Evolutionary conservation across 169 alveolate genomes (phyloP), one percentile per base, ranked within the genome.

Genomic region (Cryptosporidium bovis): DNA sequence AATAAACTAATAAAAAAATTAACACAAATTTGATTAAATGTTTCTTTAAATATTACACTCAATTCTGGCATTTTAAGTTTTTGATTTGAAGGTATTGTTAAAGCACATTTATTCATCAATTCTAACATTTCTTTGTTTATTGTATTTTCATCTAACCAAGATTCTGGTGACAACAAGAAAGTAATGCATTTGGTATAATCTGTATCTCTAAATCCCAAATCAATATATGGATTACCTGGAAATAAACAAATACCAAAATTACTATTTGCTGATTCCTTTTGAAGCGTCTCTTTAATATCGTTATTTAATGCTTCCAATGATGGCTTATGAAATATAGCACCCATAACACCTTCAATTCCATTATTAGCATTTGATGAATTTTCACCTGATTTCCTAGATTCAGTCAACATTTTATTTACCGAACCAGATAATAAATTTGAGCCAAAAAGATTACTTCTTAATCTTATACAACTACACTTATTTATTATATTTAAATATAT

Each of bases 171-270:
- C 20, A 24, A 46, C 34, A 77, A 46, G 12, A 34, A 44, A 16
- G 27, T 40, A 2, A 34, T 58, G 46, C 87, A 77, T 60, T 77
- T 77, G 7, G 0, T 2, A 40, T 77, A 77, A 27, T 77, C 29
- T 18, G 64, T n/a, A 34, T 56, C 87, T 77, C 87, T 77, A 20
- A 18, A 77, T 15, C 71, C 87, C 24, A 77, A 50, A 27, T 56
- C 58, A n/a, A 77, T 31, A 62, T 77, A 77, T 58, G 71, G 71
- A 18, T 60, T 60, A 5, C 3, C 33, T 44, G 71, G 20, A 40
- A 77, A 40, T 20, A 34, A 7, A 44, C 69, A 77, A 16, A 10
- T 1, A 15, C 87, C 87, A 34, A 77, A 20, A 15, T 24, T 24
- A 33, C 27, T 40, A 44, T 5, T 18, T 2, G 44, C 18, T 55